These are phyloP conservation scores for Oryza glumipatula DNA, from an alignment of 176 grass and related monocot genomes.

Conservation along the genomic window DNA sequence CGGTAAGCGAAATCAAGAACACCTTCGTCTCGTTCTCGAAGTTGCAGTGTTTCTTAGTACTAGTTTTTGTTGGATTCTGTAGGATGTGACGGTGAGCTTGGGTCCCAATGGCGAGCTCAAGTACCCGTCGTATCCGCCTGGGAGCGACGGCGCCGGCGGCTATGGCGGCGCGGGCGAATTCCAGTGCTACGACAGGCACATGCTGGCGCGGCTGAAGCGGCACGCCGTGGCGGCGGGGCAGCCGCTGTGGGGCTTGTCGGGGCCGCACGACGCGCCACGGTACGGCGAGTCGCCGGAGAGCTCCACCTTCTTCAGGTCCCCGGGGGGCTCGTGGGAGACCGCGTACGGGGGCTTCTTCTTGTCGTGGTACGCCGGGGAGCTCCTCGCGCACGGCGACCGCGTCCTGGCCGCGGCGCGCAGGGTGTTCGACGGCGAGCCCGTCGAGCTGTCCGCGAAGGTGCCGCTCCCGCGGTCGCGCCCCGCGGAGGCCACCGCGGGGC, in stretches of 20 bases:
- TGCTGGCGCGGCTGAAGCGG: constrained; percentile 51
- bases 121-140: constrained; percentile 55
- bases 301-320: constrained; percentile 47
- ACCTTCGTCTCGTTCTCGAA: not conserved
- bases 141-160: not conserved
- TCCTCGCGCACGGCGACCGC: constrained; percentile 54
- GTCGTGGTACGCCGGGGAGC: constrained; percentile 61
- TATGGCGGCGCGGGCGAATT: constrained; percentile 55
- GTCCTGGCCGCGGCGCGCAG: constrained; percentile 48
- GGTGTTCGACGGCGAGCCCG: constrained; percentile 41
- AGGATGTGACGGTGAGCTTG: constrained; percentile 61
- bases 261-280: constrained; percentile 54
- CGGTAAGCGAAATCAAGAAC: constrained; percentile 23
- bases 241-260: constrained; percentile 59
- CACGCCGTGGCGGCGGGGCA: constrained; percentile 46
- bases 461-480: constrained; percentile 49
- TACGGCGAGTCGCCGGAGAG: constrained; percentile 43
- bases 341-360: constrained; percentile 64
- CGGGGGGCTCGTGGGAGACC: constrained; percentile 58
- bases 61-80: not conserved
- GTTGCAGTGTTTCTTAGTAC: not conserved
- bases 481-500: constrained; percentile 47
- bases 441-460: constrained; percentile 60
- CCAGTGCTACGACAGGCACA: constrained; percentile 72
- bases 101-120: constrained; percentile 62